A percentile compares a stretch with the other conserved stretches of the same genome.
phyloP scores from a whole-genome alignment of 441 rosid genomes.

The Omphalea diandra region DNA sequence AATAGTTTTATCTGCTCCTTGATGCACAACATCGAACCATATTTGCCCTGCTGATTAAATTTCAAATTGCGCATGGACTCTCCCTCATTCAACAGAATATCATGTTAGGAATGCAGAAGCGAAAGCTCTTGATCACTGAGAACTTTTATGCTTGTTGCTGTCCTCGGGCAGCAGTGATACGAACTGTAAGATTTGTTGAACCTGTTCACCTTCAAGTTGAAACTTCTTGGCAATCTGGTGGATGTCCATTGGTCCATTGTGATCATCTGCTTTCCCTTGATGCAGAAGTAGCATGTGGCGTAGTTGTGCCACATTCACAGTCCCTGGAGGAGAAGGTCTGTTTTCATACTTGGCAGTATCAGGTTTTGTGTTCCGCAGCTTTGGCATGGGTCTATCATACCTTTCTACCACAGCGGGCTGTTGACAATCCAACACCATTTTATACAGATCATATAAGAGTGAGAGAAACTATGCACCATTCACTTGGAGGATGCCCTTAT shows the following conservation, averaged over 20 bases:
- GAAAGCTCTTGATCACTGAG: slow-evolving; percentile 17
- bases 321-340: slow-evolving; percentile 62
- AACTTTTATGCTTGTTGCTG: slow-evolving; percentile 37
- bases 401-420: slow-evolving; percentile 73
- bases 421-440: not conserved
- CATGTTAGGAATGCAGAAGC: slow-evolving; percentile 9
- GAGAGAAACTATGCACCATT: not conserved
- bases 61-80: not conserved
- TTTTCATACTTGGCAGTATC: slow-evolving; percentile 70
- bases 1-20: slow-evolving; percentile 4
- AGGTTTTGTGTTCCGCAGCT: slow-evolving; percentile 62
- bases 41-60: not conserved
- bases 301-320: slow-evolving; percentile 75
- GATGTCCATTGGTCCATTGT: slow-evolving; percentile 56
- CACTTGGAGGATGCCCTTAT: not conserved
- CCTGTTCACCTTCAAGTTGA: slow-evolving; percentile 52
- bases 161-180: slow-evolving; percentile 67
- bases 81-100: slow-evolving; percentile 30
- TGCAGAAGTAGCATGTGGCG: slow-evolving; percentile 69
- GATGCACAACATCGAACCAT: not conserved
- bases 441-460: not conserved
- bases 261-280: slow-evolving; percentile 80
- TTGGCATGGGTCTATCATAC: slow-evolving; percentile 68
- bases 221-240: slow-evolving; percentile 66
- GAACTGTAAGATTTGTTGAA: slow-evolving; percentile 55